Evolutionary conservation across 371 early-diverging fungal genomes (phyloP).

Genomic region (Mucor velutinosus): DNA sequence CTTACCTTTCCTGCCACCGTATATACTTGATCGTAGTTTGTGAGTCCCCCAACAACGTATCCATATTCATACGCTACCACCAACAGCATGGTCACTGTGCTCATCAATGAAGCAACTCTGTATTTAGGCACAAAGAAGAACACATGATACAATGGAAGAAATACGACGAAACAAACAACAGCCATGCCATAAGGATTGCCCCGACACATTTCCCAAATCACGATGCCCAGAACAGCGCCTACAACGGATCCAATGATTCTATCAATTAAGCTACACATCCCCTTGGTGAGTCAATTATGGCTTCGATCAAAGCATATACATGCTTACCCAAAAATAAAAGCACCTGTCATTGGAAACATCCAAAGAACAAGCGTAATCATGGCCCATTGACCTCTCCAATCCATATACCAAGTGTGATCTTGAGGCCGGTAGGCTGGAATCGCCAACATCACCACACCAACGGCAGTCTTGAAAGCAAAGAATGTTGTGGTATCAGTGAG

Average conservation of each 20-base stretch:
- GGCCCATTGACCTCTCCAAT: constrained; percentile 51
- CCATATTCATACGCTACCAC: constrained; percentile 37
- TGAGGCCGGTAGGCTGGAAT: constrained; percentile 33
- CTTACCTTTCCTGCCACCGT: constrained; percentile 49
- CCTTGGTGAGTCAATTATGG: not conserved
- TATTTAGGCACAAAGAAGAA: constrained; percentile 31
- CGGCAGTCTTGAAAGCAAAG: constrained; percentile 42
- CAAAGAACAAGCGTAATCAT: constrained; percentile 43
- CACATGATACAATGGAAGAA: constrained; percentile 31
- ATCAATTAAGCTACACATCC: constrained; percentile 20
- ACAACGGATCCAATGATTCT: constrained; percentile 35
- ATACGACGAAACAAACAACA: constrained; percentile 31
- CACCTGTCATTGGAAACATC: constrained; percentile 43
- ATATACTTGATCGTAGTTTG: constrained; percentile 28
- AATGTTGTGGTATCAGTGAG: constrained; percentile 25
- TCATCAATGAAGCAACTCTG: constrained; percentile 33
- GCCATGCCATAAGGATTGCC: constrained; percentile 46
- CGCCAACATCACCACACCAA: constrained; percentile 38
- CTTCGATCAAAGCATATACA: not conserved
- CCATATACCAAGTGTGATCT: constrained; percentile 34
- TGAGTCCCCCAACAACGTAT: constrained; percentile 10
- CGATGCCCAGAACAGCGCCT: constrained; percentile 39
- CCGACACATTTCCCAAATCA: constrained; percentile 46
- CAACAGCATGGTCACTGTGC: constrained; percentile 33
- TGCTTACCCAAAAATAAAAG: constrained; percentile 38